These are phyloP conservation scores for Pythium monospermum DNA, from an alignment of 352 stramenopile genomes.

Conservation along the genomic window DNA sequence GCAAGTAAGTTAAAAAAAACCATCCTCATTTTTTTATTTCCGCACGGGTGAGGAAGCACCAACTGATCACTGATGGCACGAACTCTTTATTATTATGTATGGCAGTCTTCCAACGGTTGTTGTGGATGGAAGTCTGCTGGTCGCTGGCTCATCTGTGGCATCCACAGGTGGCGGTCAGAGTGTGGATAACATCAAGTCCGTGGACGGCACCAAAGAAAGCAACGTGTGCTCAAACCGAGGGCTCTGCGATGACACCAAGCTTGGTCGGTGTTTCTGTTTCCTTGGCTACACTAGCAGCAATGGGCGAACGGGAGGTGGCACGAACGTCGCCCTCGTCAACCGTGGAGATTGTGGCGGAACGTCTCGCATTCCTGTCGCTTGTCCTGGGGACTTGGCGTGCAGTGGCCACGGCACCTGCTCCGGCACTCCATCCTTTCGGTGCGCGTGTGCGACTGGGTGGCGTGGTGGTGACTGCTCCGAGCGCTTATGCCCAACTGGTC, in stretches of 20 bases:
- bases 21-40: background rate
- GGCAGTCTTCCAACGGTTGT: slow-evolving; percentile 54
- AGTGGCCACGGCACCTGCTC: slow-evolving; percentile 79
- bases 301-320: slow-evolving; percentile 44
- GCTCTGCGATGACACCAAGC: slow-evolving; percentile 44
- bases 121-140: slow-evolving; percentile 29
- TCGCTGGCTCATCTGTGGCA: slow-evolving; percentile 28
- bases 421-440: slow-evolving; percentile 42
- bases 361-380: slow-evolving; percentile 52
- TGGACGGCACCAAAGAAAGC: slow-evolving; percentile 66
- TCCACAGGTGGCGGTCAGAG: slow-evolving; percentile 18
- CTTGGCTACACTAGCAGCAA: slow-evolving; percentile 66
- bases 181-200: slow-evolving; percentile 28
- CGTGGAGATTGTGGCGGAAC: slow-evolving; percentile 60
- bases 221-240: slow-evolving; percentile 63
- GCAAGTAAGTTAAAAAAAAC: slow-evolving; percentile 70
- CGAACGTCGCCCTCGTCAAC: slow-evolving; percentile 33
- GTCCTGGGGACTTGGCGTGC: slow-evolving; percentile 62
- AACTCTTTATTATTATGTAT: background rate
- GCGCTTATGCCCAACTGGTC: slow-evolving; percentile 41
- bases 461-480: slow-evolving; percentile 71
- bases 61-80: slow-evolving; percentile 5
- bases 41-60: background rate
- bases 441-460: slow-evolving; percentile 71
- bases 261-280: slow-evolving; percentile 60